Evolutionary conservation across 352 stramenopile genomes (phyloP), one percentile per base, ranked within the genome.

Genomic region (Phytopythium mirpurense): DNA sequence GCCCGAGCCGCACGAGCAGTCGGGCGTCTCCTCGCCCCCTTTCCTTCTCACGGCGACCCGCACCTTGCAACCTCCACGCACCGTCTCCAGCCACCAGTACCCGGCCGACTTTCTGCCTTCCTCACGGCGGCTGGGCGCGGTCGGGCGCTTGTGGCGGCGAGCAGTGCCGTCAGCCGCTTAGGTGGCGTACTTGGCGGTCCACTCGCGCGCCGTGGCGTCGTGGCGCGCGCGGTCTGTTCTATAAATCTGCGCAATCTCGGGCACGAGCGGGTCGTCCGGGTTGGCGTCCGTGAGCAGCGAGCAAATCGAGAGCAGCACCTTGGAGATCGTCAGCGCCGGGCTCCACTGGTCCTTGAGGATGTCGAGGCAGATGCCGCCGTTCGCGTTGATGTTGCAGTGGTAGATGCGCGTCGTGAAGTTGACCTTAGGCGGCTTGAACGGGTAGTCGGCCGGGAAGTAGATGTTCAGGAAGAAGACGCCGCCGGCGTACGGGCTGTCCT

Each of bases 281-380:
- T 99, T 99, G 51, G 97, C 95, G 67, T 99, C 97, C 63, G 97
- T 99, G 31, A 99, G 86, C 60, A 99, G 81, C 67, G 90, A 98
- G 80, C 96, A 99, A 74, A 99, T 99, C 66, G 92, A 98, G 27
- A 99, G 88, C 57, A 99, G 86, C 57, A 99, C 97, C 83, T 99
- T 99, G 55, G 86, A 98, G 71, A 99, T 99, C 47, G 97, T 99
- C 54, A 99, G 78, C 55, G 97, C 97, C 34, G 97, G 97, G 67
- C 86, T 98, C 97, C 97, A 99, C 77, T 99, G 96, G 70, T 99
- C 96, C 81, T 99, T 99, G 62, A 99, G 82, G 69, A 99, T 99
- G 69, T 99, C 97, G 80, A 99, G 86, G 80, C 97, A 99, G 63
- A 99, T 99, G 50, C 96, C 96, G 63, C 97, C 97, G 79, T 98